These are phyloP conservation scores for Neopestalotiopsis rosae DNA, from an alignment of 2,329 filamentous ascomycete species.

Conservation along the genomic window DNA sequence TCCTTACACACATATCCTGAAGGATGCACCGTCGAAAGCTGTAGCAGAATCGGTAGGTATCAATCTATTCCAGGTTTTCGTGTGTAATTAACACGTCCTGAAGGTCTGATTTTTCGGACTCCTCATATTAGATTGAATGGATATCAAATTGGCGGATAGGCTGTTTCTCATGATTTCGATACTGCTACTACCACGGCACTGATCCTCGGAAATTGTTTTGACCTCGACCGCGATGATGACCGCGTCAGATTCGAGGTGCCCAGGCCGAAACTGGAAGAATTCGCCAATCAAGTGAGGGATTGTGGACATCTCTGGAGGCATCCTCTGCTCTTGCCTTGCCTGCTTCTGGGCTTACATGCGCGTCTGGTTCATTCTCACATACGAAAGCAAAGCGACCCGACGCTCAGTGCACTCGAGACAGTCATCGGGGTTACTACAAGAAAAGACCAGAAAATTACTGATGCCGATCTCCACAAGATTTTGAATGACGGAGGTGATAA, in stretches of 20 bases:
- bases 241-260: not conserved
- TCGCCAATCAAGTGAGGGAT: not conserved
- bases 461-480: no score
- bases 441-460: no score
- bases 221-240: not conserved
- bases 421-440: not conserved
- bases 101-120: slow-evolving; percentile 7
- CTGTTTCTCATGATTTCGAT: slow-evolving; percentile 1
- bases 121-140: not conserved
- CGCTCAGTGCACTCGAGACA: not conserved
- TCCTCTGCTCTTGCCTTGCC: not conserved
- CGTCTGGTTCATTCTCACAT: slow-evolving; percentile 1
- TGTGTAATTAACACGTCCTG: no score
- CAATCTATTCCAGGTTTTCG: not conserved
- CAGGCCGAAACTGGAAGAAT: not conserved
- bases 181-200: slow-evolving; percentile 1
- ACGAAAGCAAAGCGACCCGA: not conserved
- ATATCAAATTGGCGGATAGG: not conserved
- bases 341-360: slow-evolving; percentile 1
- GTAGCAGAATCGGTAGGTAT: not conserved
- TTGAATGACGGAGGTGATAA: not conserved
- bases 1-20: not conserved
- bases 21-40: not conserved
- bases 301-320: not conserved
- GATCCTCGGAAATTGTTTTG: not conserved